Evolutionary conservation across 2,329 filamentous ascomycete species (phyloP), one percentile per base, ranked within the genome.

Genomic region (Pseudonectria buxi): DNA sequence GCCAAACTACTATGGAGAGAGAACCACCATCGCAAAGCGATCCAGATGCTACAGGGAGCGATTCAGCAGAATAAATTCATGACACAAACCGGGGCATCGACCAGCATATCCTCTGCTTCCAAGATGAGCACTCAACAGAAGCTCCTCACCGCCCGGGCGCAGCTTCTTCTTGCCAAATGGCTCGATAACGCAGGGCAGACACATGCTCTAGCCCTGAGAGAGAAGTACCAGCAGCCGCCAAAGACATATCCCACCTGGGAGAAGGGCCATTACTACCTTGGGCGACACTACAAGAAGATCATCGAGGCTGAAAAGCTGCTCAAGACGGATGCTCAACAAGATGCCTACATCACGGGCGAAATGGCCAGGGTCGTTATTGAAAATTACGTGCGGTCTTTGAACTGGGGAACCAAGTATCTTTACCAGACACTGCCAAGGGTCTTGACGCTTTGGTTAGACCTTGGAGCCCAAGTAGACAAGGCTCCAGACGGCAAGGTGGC

Each of bases 241-340:
- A 80, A 75, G 54, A 79, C 76, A 2, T 68, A 71, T 49, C 64
- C 69, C 5, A 78, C 78, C 33, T 98, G 90, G 89, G 92, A 98
- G 57, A 96, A 95, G 61, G 89, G 87, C 0, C 90, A 96, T 56
- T 98, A 96, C 58, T 95, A 95, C 58, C 74, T 99, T 9, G 92
- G 92, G 5, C 87, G 90, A 30, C 88, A 96, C 61, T 98, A 98
- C 71, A 94, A 95, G 58, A 98, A 95, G 60, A 75, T 96, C 4
- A 68, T 95, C 3, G 90, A 96, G 51, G 86, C 87, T 0, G 88
- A 96, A 58, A 89, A 87, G 59, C 68, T 74, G 2, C 75, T 94
- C 34, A 80, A 83, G 26, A 69, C 76, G 13, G 76, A 82, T 18
- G 88, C 89, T 44, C 88, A 95, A 59, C 81, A 75, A 28, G 82